Percentiles rank a stretch among this genome's conserved stretches.
Conservation (phyloP, 208 protist species). For the Acanthamoeba royreba region DNA sequence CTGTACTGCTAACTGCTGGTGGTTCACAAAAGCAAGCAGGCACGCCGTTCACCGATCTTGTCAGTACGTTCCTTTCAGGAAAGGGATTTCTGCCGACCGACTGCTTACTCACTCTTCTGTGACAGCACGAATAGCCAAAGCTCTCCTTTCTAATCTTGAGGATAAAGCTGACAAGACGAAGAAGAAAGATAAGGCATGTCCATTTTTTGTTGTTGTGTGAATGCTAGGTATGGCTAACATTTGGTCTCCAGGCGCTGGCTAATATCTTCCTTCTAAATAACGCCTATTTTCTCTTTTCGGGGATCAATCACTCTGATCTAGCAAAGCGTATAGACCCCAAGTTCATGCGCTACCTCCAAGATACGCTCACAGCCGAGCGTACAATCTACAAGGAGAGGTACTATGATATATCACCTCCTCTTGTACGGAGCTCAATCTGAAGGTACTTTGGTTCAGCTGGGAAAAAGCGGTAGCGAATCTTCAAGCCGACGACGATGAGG, state of each 20-base stretch:
- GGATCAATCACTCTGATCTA: background rate
- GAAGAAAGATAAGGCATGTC: background rate
- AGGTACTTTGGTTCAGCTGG: background rate
- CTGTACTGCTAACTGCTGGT: background rate
- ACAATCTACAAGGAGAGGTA: constrained; percentile 33
- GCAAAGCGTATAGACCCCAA: background rate
- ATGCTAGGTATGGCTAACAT: background rate
- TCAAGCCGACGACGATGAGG: background rate
- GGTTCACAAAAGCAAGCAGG: background rate
- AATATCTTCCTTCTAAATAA: constrained; percentile 22
- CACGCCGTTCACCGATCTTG: background rate
- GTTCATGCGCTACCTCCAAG: background rate
- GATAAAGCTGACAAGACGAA: constrained; percentile 11
- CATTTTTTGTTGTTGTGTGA: background rate
- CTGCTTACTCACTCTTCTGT: background rate
- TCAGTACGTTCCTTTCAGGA: constrained; percentile 14
- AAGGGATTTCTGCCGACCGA: background rate
- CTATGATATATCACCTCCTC: no score
- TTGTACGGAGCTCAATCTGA: background rate
- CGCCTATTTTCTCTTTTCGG: background rate
- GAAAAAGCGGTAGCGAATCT: background rate
- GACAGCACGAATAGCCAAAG: background rate
- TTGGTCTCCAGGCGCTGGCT: background rate
- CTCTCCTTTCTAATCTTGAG: background rate
- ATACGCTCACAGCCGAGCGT: background rate